Evolutionary conservation across 202 grass and related monocot genomes (phyloP), one percentile per base, ranked within the genome.

Genomic region (Alloteropsis angusta): DNA sequence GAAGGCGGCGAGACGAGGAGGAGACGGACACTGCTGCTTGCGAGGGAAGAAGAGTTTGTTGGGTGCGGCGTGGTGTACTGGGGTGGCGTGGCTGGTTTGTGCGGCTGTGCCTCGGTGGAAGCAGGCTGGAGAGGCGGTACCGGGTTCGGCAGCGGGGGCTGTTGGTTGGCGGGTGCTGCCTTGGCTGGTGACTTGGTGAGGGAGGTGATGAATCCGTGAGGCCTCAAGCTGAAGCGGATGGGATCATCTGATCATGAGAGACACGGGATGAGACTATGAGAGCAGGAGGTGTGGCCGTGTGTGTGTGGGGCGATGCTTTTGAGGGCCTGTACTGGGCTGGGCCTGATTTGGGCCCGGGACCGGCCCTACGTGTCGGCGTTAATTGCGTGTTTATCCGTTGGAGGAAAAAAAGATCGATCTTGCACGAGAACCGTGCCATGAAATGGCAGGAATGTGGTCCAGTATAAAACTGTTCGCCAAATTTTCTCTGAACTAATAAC

Each of bases 31-130:
- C 44, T 22, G 72, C 44, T 22, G 54, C 44, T 22, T 49, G 48
- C 59, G 59, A 76, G 57, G 49, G 71, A 74, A 41, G 71, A 58
- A 39, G 75, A 54, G 76, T 66, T 66, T 54, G 76, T 66, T 65
- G 30, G 44, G 56, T 5, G 73, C 12, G 37, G 52, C 2, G 22
- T 1, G 35, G 71, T 11, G 71, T 22, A 35, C 2, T 30, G 1
- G 28, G 44, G 35, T 17, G 23, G 44, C 1, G n/a, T 1, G 0
- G 71, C 32, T 7, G 1, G 42, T 48, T n/a, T n/a, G n/a, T n/a
- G n/a, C n/a, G 42, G 58, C 58, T 48, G 75, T 49, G 74, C 28
- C 30, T 35, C 18, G 45, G 14, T 53, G 60, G 34, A 41, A 43
- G 62, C 60, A 66, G 76, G 19, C 46, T 52, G 45, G 75, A 37